Evolutionary conservation across 331 rosid species (phyloP).

Genomic region (Telfairia occidentalis): DNA sequence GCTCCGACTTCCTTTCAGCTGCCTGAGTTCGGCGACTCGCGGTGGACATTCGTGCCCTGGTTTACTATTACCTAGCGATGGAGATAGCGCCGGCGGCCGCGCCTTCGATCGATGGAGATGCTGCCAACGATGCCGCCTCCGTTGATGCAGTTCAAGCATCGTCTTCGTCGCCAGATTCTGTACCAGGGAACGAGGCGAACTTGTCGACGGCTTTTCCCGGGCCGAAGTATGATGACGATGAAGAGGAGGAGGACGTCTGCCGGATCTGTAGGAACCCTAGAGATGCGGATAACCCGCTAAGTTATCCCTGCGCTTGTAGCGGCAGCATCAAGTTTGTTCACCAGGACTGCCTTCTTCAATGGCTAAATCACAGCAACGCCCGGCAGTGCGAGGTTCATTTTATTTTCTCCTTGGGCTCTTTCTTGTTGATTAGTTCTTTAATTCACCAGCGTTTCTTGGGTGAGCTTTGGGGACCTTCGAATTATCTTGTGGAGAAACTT

Average conservation of each 20-base stretch:
- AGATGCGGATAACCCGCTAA: conserved; percentile 77
- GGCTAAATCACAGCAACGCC: conserved; percentile 99
- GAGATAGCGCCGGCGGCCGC: conserved; percentile 70
- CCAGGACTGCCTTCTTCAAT: conserved; percentile 96
- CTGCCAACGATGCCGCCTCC: conserved; percentile 19
- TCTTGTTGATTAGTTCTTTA: background rate
- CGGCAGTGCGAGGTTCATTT: conserved; percentile 96
- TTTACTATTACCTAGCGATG: conserved; percentile 34
- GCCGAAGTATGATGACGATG: conserved; percentile 58
- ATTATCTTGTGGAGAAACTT: background rate
- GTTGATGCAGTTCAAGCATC: conserved; percentile 20
- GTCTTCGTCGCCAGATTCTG: conserved; percentile 27
- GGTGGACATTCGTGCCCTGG: background rate
- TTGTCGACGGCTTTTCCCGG: conserved; percentile 26
- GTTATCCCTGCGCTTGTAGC: conserved; percentile 96
- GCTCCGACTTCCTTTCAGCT: background rate
- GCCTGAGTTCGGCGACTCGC: background rate
- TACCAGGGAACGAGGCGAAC: conserved; percentile 38
- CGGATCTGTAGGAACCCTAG: conserved; percentile 95
- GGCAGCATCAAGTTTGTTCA: conserved; percentile 97
- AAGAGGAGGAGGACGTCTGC: conserved; percentile 95
- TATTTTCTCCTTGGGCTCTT: background rate
- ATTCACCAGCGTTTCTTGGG: background rate
- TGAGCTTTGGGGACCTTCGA: background rate
- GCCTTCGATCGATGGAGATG: conserved; percentile 30